Conservation (phyloP, 768 basidiomycete genomes). For the Phylloporus rhodoxanthus region DNA sequence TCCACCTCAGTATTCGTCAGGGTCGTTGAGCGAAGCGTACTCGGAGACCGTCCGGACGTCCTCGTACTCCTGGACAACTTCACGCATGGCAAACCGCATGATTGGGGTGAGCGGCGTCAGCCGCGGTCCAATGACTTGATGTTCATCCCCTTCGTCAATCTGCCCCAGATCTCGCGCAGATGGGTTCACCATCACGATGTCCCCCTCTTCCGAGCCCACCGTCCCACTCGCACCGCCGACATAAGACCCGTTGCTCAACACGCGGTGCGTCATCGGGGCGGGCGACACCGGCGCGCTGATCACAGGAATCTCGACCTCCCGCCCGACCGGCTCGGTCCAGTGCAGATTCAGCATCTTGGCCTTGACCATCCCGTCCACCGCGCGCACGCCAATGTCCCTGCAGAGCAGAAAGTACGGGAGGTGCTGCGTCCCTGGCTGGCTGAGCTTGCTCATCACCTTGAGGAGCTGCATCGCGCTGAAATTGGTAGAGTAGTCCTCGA, state of each 20-base stretch:
- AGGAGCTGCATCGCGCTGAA: conserved; percentile 77
- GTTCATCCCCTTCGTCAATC: conserved; percentile 47
- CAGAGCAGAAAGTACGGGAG: conserved; percentile 79
- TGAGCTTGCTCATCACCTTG: conserved; percentile 75
- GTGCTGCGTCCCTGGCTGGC: conserved; percentile 54
- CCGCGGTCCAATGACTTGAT: conserved; percentile 65
- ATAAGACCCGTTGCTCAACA: conserved; percentile 26
- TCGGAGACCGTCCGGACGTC: conserved; percentile 70
- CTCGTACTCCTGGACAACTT: conserved; percentile 79
- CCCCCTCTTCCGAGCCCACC: conserved; percentile 42
- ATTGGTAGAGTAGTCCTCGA: conserved; percentile 51
- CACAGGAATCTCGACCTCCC: conserved; percentile 37
- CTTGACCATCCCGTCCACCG: conserved; percentile 81
- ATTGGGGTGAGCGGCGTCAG: conserved; percentile 74
- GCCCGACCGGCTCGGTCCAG: conserved; percentile 68
- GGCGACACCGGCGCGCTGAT: conserved; percentile 26
- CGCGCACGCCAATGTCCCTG: conserved; percentile 74
- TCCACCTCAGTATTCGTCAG: conserved; percentile 57
- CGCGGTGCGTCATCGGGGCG: conserved; percentile 22
- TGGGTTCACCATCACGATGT: conserved; percentile 41
- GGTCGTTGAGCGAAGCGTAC: conserved; percentile 64
- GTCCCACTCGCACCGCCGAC: conserved; percentile 36
- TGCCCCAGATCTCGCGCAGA: conserved; percentile 40
- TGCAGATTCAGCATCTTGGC: conserved; percentile 68
- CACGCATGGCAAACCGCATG: conserved; percentile 78